phyloP scores from a whole-genome alignment of 768 basidiomycete species.

The Baorangia bicolor region DNA sequence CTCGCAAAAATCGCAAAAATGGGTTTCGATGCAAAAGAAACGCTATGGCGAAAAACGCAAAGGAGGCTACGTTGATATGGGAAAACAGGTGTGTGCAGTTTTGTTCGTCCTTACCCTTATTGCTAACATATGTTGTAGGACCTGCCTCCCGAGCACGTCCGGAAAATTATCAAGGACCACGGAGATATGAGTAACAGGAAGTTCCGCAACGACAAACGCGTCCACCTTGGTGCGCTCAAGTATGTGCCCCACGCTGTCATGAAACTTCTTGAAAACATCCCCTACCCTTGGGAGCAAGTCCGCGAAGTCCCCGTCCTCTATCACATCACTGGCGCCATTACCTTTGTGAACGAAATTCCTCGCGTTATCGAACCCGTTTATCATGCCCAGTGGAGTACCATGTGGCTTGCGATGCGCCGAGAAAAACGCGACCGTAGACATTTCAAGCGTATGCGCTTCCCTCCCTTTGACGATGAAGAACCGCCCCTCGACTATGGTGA shows the following conservation, averaged over 20 bases:
- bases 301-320: slow-evolving; percentile 98
- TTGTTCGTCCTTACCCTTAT: not conserved
- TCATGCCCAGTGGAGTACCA: slow-evolving; percentile 98
- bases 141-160: slow-evolving; percentile 94
- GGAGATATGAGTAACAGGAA: slow-evolving; percentile 99
- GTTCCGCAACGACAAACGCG: slow-evolving; percentile 98
- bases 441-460: slow-evolving; percentile 99
- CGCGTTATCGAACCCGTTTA: slow-evolving; percentile 96
- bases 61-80: slow-evolving; percentile 88
- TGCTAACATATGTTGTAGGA: slow-evolving; percentile 50
- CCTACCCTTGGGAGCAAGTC: slow-evolving; percentile 98
- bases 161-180: slow-evolving; percentile 99
- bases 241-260: slow-evolving; percentile 99
- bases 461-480: slow-evolving; percentile 99
- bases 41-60: slow-evolving; percentile 90
- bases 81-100: slow-evolving; percentile 72
- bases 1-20: slow-evolving; percentile 92
- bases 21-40: slow-evolving; percentile 91
- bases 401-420: slow-evolving; percentile 99
- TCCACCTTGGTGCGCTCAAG: slow-evolving; percentile 96
- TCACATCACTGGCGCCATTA: slow-evolving; percentile 99
- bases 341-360: slow-evolving; percentile 98
- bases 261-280: slow-evolving; percentile 98
- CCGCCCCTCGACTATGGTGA: slow-evolving; percentile 99
- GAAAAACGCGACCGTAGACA: slow-evolving; percentile 98